phyloP scores from a whole-genome alignment of 106 monocot genomes.

The Platanthera guangdongensis region DNA sequence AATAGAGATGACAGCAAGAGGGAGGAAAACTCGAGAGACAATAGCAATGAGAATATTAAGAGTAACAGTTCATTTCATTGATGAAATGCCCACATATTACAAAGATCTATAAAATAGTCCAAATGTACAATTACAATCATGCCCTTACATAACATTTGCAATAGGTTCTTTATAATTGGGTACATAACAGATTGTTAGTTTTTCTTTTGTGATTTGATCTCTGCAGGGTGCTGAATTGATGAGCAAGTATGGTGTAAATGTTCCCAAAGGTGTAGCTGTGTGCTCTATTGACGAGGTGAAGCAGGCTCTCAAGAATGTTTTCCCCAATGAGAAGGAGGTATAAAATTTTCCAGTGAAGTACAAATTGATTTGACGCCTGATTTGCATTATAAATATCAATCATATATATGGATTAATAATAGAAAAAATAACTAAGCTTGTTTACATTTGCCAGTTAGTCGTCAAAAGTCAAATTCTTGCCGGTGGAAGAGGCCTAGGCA shows the following conservation, averaged over 20 bases:
- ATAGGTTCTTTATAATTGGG: too few species aligned
- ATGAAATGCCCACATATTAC: too few species aligned
- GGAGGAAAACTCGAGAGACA: too few species aligned
- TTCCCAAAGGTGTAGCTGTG: conserved; percentile 73
- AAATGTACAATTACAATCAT: too few species aligned
- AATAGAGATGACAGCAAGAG: too few species aligned
- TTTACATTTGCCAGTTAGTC: conserved; percentile 43
- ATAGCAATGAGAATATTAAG: too few species aligned
- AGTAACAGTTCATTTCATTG: too few species aligned
- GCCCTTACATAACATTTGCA: too few species aligned
- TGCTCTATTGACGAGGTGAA: conserved; percentile 51
- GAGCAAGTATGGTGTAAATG: conserved; percentile 84
- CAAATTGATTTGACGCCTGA: not conserved
- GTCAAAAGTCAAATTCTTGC: conserved; percentile 99
- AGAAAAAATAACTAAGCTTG: not conserved
- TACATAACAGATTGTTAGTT: not conserved
- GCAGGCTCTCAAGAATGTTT: conserved; percentile 46
- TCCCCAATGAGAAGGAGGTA: conserved; percentile 80
- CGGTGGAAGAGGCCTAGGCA: conserved; percentile 92
- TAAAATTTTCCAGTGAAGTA: not conserved
- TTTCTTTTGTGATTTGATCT: not conserved
- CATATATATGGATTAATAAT: not conserved
- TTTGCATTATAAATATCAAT: not conserved
- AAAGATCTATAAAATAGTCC: too few species aligned
- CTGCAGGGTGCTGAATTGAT: conserved; percentile 85